A percentile compares a stretch with the other conserved stretches of the same genome.
Conservation (phyloP, 2,329 filamentous ascomycete genomes). For the Claviceps spartinae region DNA sequence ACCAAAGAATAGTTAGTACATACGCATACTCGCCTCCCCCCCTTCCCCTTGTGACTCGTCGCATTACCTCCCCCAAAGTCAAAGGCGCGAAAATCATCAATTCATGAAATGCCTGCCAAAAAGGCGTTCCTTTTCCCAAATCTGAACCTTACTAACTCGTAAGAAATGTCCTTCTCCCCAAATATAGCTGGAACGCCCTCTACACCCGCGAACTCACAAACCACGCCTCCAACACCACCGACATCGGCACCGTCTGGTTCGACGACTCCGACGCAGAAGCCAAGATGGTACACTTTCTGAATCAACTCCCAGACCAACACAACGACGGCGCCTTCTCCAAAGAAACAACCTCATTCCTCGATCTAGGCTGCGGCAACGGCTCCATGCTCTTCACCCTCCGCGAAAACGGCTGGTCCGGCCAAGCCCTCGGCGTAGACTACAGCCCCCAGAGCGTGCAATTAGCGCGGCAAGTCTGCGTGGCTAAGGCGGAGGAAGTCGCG, state of each 20-base stretch:
- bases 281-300: slow-evolving; percentile 62
- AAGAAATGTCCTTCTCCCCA: neutral
- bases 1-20: slow-evolving; percentile 63
- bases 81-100: too few species aligned
- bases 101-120: too few species aligned
- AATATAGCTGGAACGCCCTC: slow-evolving; percentile 56
- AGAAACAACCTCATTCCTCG: slow-evolving; percentile 51
- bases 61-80: too few species aligned
- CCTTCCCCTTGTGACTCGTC: too few species aligned
- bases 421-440: slow-evolving; percentile 82
- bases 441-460: slow-evolving; percentile 61
- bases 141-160: too few species aligned
- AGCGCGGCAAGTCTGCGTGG: slow-evolving; percentile 47
- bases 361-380: slow-evolving; percentile 90
- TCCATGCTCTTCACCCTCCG: slow-evolving; percentile 75
- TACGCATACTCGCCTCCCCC: slow-evolving; percentile 18
- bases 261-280: slow-evolving; percentile 79
- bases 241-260: slow-evolving; percentile 93
- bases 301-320: slow-evolving; percentile 12
- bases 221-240: slow-evolving; percentile 54
- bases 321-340: slow-evolving; percentile 1
- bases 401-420: slow-evolving; percentile 48
- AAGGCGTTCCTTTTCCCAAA: too few species aligned
- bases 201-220: slow-evolving; percentile 61
- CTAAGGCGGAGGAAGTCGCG: slow-evolving; percentile 10